Evolutionary conservation across 1,284 basidiomycete genomes (phyloP), one percentile per base, ranked within the genome.

Genomic region (Microstroma glucosiphilum): DNA sequence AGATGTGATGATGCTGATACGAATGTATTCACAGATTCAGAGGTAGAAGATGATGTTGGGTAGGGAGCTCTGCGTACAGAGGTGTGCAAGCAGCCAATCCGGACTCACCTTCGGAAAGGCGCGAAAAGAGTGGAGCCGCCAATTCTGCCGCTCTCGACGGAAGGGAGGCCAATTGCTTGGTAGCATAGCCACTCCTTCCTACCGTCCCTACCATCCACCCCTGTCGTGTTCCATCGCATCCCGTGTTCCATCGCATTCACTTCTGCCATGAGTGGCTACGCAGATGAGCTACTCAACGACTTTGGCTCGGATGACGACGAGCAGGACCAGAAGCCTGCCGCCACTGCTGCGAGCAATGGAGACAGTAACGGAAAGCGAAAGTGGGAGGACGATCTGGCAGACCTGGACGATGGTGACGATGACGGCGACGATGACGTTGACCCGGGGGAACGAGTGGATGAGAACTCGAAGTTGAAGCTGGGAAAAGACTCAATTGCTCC

Each of bases 251-350:
- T n/a, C n/a, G 42, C 12, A 12, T 43, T 12, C 42, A 43, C n/a
- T n/a, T n/a, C 12, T 43, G 12, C 42, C 7, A 80, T 81, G 78
- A 65, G 78, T 2, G 72, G 72, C 59, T 85, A 92, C 41, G 90
- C 89, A 41, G 88, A 93, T 80, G 91, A 93, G 80, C 86, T 93
- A 41, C 83, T 93, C 26, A 89, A 89, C 49, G 91, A 94, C 79
- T 86, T 93, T 26, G 80, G 79, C 55, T 76, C 72, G 1, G 80
- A 79, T 26, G 30, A 37, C 30, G 30, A 37, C 30, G 73, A 80
- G 57, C 66, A 66, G 17, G 59, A 60, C 25, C 66, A 56, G 56
- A 76, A 55, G 65, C 71, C 61, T 64, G 76, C 58, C 57, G 79
- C 57, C 73, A 76, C 78, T 37, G 30, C 30, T 37, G 30, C 30